These are phyloP conservation scores for Pseudoneurospora amorphoporcata DNA, from an alignment of 495 filamentous ascomycete species.

Conservation along the genomic window DNA sequence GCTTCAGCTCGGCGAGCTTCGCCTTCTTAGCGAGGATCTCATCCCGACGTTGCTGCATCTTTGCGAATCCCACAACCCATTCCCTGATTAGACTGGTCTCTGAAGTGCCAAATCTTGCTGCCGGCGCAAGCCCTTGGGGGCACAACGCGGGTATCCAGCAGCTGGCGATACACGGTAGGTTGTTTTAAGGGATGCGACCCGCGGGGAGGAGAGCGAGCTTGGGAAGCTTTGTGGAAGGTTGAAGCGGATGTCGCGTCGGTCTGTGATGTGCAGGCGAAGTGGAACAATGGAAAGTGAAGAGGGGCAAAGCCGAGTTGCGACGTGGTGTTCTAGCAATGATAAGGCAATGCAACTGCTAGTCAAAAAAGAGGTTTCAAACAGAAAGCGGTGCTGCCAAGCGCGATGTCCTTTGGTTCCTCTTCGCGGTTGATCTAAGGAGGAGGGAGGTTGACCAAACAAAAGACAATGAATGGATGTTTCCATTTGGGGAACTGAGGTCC, in stretches of 20 bases:
- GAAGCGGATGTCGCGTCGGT: background rate
- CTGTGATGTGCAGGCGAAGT: background rate
- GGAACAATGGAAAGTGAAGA: background rate
- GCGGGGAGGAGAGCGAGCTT: background rate
- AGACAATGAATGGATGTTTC: background rate
- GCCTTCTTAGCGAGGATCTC: slow-evolving; percentile 92
- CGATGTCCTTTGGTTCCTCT: background rate
- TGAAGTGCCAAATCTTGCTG: background rate
- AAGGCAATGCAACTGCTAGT: background rate
- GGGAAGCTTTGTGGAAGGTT: background rate
- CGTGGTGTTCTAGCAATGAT: background rate
- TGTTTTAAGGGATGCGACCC: background rate
- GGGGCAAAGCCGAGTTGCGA: background rate
- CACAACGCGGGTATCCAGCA: background rate
- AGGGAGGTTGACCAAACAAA: background rate
- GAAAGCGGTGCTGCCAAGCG: background rate
- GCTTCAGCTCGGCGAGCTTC: slow-evolving; percentile 90
- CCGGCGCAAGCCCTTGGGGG: background rate
- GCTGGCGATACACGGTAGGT: background rate
- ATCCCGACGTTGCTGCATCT: slow-evolving; percentile 77
- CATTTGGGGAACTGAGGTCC: background rate
- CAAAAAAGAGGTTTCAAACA: background rate
- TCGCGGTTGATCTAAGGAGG: background rate
- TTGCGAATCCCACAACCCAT: slow-evolving; percentile 31
- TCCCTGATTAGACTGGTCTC: slow-evolving; percentile 7